Evolutionary conservation across 2,329 filamentous ascomycete species (phyloP).

Genomic region (Penicillium concentricum): DNA sequence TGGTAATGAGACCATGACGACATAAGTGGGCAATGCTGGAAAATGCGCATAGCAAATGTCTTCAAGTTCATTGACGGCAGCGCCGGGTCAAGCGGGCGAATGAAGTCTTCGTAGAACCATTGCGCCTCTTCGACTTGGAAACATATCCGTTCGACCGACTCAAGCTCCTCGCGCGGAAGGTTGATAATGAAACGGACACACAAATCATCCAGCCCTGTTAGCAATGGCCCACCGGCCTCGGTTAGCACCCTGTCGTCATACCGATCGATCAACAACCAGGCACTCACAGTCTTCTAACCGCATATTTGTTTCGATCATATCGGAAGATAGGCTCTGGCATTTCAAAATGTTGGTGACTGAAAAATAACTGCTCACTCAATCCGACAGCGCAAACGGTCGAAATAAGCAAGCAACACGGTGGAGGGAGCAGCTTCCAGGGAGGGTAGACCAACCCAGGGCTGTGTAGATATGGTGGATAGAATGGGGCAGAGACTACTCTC

Average conservation of each 20-base stretch:
- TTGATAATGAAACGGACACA: constrained; percentile 99
- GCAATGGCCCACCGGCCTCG: constrained; percentile 6
- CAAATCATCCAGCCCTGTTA: constrained; percentile 87
- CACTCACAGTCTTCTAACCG: constrained; percentile 83
- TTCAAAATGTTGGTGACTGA: constrained; percentile 43
- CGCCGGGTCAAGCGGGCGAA: constrained; percentile 80
- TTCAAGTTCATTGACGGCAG: constrained; percentile 83
- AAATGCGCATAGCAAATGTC: constrained; percentile 84
- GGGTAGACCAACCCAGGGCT: constrained; percentile 16
- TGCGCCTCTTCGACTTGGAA: constrained; percentile 99
- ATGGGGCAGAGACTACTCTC: constrained; percentile 1
- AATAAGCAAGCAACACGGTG: constrained; percentile 14
- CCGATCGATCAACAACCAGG: background rate
- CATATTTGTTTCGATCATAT: constrained; percentile 76
- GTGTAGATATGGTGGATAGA: constrained; percentile 3
- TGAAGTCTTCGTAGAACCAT: constrained; percentile 99
- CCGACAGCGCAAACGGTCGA: constrained; percentile 22
- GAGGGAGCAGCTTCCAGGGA: constrained; percentile 29
- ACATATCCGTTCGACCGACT: constrained; percentile 88
- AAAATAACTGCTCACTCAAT: constrained; percentile 22
- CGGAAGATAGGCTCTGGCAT: constrained; percentile 61
- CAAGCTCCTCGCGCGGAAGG: constrained; percentile 85
- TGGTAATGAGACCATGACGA: constrained; percentile 75
- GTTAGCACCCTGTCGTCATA: constrained; percentile 22
- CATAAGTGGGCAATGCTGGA: constrained; percentile 88